phyloP scores from a whole-genome alignment of 176 grass and related monocot species.

The Pharus latifolius region DNA sequence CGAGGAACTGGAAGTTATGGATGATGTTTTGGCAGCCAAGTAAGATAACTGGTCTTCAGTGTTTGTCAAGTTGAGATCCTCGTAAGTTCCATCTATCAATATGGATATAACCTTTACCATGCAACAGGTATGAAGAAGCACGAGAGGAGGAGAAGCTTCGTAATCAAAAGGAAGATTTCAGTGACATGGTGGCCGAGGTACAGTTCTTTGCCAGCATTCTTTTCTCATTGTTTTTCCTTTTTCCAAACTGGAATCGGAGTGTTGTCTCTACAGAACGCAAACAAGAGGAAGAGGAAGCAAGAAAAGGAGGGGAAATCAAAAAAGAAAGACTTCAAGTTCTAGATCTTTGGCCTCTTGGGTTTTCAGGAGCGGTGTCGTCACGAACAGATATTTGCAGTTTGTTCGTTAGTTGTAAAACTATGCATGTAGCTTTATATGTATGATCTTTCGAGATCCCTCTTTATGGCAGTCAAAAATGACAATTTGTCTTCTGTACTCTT shows the following conservation, averaged over 20 bases:
- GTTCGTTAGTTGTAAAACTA: neutral
- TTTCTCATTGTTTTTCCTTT: neutral
- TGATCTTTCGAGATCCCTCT: too few relatives aligned
- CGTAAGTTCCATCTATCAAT: too few relatives aligned
- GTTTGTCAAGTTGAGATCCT: neutral
- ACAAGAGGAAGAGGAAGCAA: conserved; percentile 33
- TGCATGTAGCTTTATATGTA: neutral
- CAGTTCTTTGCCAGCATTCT: neutral
- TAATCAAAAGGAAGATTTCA: conserved; percentile 97
- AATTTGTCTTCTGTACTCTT: too few relatives aligned
- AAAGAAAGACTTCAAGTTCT: conserved; percentile 42
- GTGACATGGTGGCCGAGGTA: conserved; percentile 97
- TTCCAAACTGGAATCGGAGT: too few relatives aligned
- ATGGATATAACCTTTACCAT: neutral
- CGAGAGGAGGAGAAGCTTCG: conserved; percentile 79
- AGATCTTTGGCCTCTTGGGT: neutral
- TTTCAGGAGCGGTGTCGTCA: neutral
- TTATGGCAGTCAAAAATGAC: too few relatives aligned
- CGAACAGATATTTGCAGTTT: neutral
- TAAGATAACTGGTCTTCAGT: conserved; percentile 9
- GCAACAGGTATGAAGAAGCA: conserved; percentile 74
- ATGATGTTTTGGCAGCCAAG: conserved; percentile 97
- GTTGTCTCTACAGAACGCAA: conserved; percentile 6
- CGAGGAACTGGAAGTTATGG: conserved; percentile 93
- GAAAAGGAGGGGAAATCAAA: conserved; percentile 46